Base-by-base conservation (phyloP, 1,139 yeast genomes). In the Zygosaccharomyces pseudobailii region DNA sequence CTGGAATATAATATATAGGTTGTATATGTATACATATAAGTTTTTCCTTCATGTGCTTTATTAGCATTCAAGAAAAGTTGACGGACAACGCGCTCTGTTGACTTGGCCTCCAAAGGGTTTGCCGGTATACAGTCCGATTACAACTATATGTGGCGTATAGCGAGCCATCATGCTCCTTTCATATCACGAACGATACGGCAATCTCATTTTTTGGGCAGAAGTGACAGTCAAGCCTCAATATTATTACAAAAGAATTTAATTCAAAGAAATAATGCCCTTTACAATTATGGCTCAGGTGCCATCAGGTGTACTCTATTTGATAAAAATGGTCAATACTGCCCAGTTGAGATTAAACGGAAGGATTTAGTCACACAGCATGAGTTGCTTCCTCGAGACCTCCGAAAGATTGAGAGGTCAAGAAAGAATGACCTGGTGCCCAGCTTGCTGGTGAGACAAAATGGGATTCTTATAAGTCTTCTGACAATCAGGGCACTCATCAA, bases 401-500 rank as follows among this genome's bases (percentile, higher is more conserved):
- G 78, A 48, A 78, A 80, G 50, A 80, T 85, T 46, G 92, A 85
- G 62, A 76, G 85, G 24, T 79, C 87, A 2, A 57, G 63, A 42
- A 57, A 60, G 37, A 56, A 56, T 37, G 68, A 63, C 45, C 74
- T 84, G 32, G 87, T 83, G 0, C 94, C 95, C 0, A 79, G 80
- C 47, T 76, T 85, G 40, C 79, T 84, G 58, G 84, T 84, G 5
- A 66, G 94, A 49, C 66, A 68, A 25, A 76, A 76, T 47, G 79
- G 86, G 33, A 81, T 85, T 1, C 65, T 85, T 36, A 75, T 85
- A 40, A 84, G 84, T 58, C 65, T 85, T 55, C 67, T 84, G 21
- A 83, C 84, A 54, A 81, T 85, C 25, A 80, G 86, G 54, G 89
- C 90, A 2, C 71, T 86, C 40, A 78, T 86, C 8, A 82, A 81